Conservation (phyloP, 2,329 filamentous ascomycete genomes). For the Madurella fahalii region DNA sequence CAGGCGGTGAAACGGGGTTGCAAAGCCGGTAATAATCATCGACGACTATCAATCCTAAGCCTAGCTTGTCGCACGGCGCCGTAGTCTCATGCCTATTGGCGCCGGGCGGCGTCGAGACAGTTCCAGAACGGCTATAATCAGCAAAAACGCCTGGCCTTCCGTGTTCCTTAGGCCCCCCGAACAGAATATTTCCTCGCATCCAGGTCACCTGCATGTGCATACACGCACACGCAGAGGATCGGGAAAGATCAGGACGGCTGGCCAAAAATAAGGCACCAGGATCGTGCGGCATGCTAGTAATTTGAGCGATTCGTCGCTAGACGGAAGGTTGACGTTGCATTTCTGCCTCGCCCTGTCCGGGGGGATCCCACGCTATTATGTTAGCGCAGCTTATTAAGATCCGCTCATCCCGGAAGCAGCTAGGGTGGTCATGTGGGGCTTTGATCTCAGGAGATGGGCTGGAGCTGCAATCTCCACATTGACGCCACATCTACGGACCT, state of each 20-base stretch:
- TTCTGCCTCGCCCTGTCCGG: background rate
- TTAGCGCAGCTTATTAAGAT: background rate
- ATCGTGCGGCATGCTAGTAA: no score
- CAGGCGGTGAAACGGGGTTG: slow-evolving; percentile 1
- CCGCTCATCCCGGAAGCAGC: background rate
- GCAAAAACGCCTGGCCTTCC: background rate
- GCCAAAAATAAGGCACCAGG: background rate
- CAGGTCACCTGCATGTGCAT: background rate
- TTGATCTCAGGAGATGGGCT: no score
- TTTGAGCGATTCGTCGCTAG: no score
- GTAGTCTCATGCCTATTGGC: slow-evolving; percentile 11
- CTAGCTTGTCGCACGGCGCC: background rate
- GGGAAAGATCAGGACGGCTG: background rate
- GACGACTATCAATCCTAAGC: background rate
- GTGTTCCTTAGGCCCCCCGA: background rate
- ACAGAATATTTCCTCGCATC: background rate
- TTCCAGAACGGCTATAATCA: background rate
- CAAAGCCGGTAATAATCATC: slow-evolving; percentile 3
- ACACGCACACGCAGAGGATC: background rate
- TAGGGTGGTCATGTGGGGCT: no score
- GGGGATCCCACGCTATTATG: background rate
- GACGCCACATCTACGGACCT: slow-evolving; percentile 4
- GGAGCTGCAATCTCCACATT: background rate
- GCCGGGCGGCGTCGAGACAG: background rate
- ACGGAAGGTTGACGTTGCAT: background rate